These are phyloP conservation scores for Dothideomycetidae sp. DNA, from an alignment of 2,329 filamentous ascomycete species.

Conservation along the genomic window DNA sequence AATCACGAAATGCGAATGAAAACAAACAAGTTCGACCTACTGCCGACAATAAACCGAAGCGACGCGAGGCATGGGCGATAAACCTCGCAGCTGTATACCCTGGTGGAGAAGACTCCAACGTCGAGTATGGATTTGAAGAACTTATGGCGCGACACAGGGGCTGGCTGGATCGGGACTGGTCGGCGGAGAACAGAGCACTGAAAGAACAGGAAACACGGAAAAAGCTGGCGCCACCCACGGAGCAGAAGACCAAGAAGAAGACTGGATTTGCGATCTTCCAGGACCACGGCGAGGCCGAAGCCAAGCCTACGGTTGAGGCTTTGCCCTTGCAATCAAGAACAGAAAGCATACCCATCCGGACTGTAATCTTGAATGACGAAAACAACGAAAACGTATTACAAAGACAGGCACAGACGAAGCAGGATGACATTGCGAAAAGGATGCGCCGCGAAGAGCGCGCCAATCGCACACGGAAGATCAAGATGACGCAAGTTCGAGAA, in stretches of 20 bases:
- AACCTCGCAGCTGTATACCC: conserved; percentile 78
- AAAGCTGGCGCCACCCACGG: conserved; percentile 10
- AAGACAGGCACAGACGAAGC: conserved; percentile 24
- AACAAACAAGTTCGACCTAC: conserved; percentile 54
- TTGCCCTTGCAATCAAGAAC: not conserved
- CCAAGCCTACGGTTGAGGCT: conserved; percentile 1
- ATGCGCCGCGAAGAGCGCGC: conserved; percentile 35
- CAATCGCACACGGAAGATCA: conserved; percentile 45
- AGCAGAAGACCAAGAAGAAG: conserved; percentile 13
- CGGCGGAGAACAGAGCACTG: conserved; percentile 4
- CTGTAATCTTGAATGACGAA: conserved; percentile 22
- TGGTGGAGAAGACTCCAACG: conserved; percentile 48
- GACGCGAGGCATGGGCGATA: conserved; percentile 75
- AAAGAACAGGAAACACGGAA: conserved; percentile 1
- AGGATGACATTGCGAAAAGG: conserved; percentile 31
- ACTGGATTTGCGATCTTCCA: conserved; percentile 12
- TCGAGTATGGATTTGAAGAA: conserved; percentile 85
- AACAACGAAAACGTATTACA: conserved; percentile 33
- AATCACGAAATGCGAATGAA: conserved; percentile 8
- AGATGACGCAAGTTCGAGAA: conserved; percentile 64
- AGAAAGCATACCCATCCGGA: conserved; percentile 5
- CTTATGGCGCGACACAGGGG: conserved; percentile 66
- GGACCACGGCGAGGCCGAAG: conserved; percentile 7
- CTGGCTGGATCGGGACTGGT: conserved; percentile 44
- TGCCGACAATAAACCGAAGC: conserved; percentile 68